Evolutionary conservation across 768 basidiomycete genomes (phyloP).

Genomic region (Boletus subparvulus): DNA sequence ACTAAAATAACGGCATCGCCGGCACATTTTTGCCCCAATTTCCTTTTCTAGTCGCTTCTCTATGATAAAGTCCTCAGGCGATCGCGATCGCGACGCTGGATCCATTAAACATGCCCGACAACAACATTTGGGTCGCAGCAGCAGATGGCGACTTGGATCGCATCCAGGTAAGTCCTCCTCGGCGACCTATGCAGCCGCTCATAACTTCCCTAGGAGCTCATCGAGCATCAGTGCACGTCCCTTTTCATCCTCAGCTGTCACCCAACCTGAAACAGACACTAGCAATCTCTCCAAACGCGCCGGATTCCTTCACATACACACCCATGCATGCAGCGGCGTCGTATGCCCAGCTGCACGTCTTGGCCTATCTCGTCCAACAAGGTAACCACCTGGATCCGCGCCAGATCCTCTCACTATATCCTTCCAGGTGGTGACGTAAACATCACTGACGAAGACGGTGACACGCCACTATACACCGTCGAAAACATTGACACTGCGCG

Average conservation of each 20-base stretch:
- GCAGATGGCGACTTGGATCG: slow-evolving; percentile 84
- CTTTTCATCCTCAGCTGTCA: slow-evolving; percentile 21
- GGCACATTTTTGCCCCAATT: slow-evolving; percentile 21
- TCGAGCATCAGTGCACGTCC: slow-evolving; percentile 57
- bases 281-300: slow-evolving; percentile 68
- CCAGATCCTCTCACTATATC: not conserved
- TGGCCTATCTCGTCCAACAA: slow-evolving; percentile 74
- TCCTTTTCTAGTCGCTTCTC: slow-evolving; percentile 26
- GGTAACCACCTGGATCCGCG: slow-evolving; percentile 41
- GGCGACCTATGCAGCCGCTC: slow-evolving; percentile 1
- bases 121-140: slow-evolving; percentile 88
- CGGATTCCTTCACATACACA: slow-evolving; percentile 75
- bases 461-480: slow-evolving; percentile 90
- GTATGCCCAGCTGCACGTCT: slow-evolving; percentile 74
- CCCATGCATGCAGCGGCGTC: slow-evolving; percentile 96
- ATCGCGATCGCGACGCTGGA: slow-evolving; percentile 18
- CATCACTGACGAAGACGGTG: slow-evolving; percentile 80
- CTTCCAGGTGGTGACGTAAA: slow-evolving; percentile 81
- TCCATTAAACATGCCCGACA: slow-evolving; percentile 31
- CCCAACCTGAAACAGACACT: slow-evolving; percentile 32
- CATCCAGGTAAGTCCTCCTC: slow-evolving; percentile 56
- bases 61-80: slow-evolving; percentile 12
- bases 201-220: slow-evolving; percentile 45
- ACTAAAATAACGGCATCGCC: slow-evolving; percentile 13
- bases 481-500: slow-evolving; percentile 77